These are phyloP conservation scores for Yarrowia porcina DNA, from an alignment of 805 yeast species.

Conservation along the genomic window DNA sequence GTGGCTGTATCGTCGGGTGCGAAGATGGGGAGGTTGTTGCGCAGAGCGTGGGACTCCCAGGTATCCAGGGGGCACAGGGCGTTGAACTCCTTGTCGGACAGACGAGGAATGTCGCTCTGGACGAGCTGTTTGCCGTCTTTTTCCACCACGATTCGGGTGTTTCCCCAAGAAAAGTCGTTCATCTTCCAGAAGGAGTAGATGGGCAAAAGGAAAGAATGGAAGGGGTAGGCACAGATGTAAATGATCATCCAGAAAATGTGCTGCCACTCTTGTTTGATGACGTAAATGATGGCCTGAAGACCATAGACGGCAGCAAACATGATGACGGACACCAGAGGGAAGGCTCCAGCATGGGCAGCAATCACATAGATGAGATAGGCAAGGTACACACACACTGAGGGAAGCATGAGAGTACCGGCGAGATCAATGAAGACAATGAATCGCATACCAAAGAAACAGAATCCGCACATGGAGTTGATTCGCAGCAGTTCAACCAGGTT, in stretches of 20 bases:
- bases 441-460: slow-evolving; percentile 59
- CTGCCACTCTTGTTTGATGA: slow-evolving; percentile 45
- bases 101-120: slow-evolving; percentile 20
- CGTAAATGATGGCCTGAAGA: slow-evolving; percentile 53
- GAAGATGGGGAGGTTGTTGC: slow-evolving; percentile 37
- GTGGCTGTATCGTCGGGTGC: slow-evolving; percentile 18
- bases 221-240: slow-evolving; percentile 55
- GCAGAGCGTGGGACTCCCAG: slow-evolving; percentile 41
- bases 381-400: slow-evolving; percentile 55
- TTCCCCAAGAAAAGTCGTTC: slow-evolving; percentile 66
- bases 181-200: slow-evolving; percentile 61
- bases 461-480: slow-evolving; percentile 59
- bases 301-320: slow-evolving; percentile 57
- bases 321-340: slow-evolving; percentile 50
- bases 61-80: slow-evolving; percentile 39
- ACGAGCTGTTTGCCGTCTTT: slow-evolving; percentile 49
- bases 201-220: slow-evolving; percentile 60
- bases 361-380: slow-evolving; percentile 52
- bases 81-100: slow-evolving; percentile 10
- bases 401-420: slow-evolving; percentile 54
- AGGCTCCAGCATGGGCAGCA: slow-evolving; percentile 50
- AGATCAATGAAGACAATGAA: slow-evolving; percentile 56
- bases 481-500: slow-evolving; percentile 56
- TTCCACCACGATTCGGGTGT: slow-evolving; percentile 57
- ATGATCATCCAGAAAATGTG: slow-evolving; percentile 55